Percentiles rank a stretch among this genome's conserved stretches.
Conservation (phyloP, 495 filamentous ascomycete species). For the Diplogelasinospora grovesii region DNA sequence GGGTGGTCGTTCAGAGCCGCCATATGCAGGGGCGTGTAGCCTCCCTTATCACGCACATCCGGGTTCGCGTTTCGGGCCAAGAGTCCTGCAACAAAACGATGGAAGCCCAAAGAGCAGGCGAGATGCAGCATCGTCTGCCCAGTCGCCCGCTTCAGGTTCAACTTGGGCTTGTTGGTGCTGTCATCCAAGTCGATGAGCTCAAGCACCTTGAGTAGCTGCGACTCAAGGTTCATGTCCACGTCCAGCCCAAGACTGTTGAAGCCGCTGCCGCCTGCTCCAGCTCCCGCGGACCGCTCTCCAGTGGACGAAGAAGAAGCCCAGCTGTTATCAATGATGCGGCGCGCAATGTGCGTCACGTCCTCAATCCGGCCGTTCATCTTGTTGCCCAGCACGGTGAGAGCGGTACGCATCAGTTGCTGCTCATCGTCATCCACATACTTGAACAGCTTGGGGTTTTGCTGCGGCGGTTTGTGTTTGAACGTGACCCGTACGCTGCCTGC, state of each 20-base stretch:
- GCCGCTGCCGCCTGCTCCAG: not conserved
- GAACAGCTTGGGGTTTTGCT: constrained; percentile 50
- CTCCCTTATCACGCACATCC: constrained; percentile 67
- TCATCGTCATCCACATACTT: constrained; percentile 76
- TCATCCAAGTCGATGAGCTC: constrained; percentile 74
- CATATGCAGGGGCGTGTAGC: constrained; percentile 78
- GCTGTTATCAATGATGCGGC: constrained; percentile 47
- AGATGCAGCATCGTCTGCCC: constrained; percentile 82
- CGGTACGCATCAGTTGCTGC: constrained; percentile 58
- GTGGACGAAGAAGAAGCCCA: too few species aligned
- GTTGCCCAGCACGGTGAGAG: constrained; percentile 49
- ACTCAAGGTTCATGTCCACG: constrained; percentile 45
- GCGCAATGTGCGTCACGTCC: constrained; percentile 46
- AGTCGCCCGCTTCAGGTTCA: constrained; percentile 52
- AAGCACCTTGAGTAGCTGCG: constrained; percentile 62
- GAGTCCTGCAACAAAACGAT: constrained; percentile 72
- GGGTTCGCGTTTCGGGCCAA: constrained; percentile 74
- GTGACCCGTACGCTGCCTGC: constrained; percentile 70
- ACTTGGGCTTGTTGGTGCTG: constrained; percentile 56
- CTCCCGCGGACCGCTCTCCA: too few species aligned
- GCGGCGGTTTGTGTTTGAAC: constrained; percentile 50
- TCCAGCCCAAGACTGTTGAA: constrained; percentile 6
- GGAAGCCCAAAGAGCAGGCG: constrained; percentile 67
- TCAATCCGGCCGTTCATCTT: constrained; percentile 49
- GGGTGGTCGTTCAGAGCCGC: constrained; percentile 70